Evolutionary conservation across 176 grass and related monocot species (phyloP).

Genomic region (Avena eriantha): DNA sequence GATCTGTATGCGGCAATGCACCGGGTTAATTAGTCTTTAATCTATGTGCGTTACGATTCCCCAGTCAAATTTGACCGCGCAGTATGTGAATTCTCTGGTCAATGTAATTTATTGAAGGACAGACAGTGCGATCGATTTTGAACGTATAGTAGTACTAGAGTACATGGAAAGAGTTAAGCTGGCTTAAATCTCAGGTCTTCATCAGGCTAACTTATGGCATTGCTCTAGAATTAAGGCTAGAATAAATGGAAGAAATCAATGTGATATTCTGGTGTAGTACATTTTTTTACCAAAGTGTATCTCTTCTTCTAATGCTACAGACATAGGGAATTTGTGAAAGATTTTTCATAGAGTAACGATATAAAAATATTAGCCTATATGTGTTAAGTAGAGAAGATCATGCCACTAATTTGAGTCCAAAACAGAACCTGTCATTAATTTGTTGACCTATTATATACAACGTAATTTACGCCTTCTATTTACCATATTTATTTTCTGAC

Average conservation of each 20-base stretch:
- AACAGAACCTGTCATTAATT: not conserved
- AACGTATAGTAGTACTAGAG: too few species aligned
- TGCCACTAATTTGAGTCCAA: not conserved
- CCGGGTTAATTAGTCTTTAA: not conserved
- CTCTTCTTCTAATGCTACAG: too few species aligned
- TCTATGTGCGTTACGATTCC: not conserved
- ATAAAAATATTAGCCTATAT: too few species aligned
- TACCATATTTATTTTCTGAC: not conserved
- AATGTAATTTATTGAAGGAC: not conserved
- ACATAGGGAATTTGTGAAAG: too few species aligned
- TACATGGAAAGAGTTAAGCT: not conserved
- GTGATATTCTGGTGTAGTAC: not conserved
- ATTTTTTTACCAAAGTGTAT: too few species aligned
- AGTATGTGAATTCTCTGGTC: not conserved
- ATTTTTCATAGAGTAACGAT: too few species aligned
- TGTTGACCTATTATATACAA: not conserved
- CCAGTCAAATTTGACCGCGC: not conserved
- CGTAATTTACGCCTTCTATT: not conserved
- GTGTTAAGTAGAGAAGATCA: not conserved
- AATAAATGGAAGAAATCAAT: not conserved
- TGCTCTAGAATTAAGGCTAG: too few species aligned
- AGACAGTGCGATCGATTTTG: not conserved
- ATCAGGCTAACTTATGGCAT: not conserved
- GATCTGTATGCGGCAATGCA: not conserved
- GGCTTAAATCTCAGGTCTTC: not conserved